Evolutionary conservation across 139 green algal genomes (phyloP).

Genomic region (Astrephomene gubernaculifera): DNA sequence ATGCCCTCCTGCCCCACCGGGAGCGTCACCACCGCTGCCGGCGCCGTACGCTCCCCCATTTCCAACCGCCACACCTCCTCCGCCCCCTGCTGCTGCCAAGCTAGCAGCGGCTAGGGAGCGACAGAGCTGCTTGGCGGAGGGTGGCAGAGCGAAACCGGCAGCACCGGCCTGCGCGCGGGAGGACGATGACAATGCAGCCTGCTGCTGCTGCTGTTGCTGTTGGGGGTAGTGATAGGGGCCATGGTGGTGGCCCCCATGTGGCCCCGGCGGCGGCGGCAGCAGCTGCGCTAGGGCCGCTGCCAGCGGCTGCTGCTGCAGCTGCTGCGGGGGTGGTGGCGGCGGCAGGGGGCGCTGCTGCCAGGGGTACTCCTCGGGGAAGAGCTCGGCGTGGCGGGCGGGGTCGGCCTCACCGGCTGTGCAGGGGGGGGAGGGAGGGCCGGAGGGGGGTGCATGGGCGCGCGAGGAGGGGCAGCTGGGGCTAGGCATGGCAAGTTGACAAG

Average conservation of each 20-base stretch:
- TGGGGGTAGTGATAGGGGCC: too few species aligned
- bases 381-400: constrained; percentile 48
- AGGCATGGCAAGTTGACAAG: too few species aligned
- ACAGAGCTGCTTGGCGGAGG: constrained; percentile 5
- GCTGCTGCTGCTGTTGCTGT: too few species aligned
- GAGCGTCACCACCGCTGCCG: background rate
- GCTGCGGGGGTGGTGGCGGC: constrained; percentile 6
- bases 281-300: too few species aligned
- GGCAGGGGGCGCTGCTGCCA: constrained; percentile 28
- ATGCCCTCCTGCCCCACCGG: background rate
- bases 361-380: constrained; percentile 59
- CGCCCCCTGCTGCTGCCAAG: too few species aligned
- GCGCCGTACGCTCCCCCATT: background rate
- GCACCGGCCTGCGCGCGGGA: too few species aligned
- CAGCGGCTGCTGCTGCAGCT: constrained; percentile 7
- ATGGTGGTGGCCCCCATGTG: too few species aligned
- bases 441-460: too few species aligned
- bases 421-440: background rate
- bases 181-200: too few species aligned
- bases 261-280: too few species aligned
- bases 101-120: background rate
- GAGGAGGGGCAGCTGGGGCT: too few species aligned
- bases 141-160: too few species aligned
- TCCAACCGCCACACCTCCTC: background rate
- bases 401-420: constrained; percentile 46